These are phyloP conservation scores for Mallotus nudiflorus DNA, from an alignment of 345 rosid genomes.

Conservation along the genomic window DNA sequence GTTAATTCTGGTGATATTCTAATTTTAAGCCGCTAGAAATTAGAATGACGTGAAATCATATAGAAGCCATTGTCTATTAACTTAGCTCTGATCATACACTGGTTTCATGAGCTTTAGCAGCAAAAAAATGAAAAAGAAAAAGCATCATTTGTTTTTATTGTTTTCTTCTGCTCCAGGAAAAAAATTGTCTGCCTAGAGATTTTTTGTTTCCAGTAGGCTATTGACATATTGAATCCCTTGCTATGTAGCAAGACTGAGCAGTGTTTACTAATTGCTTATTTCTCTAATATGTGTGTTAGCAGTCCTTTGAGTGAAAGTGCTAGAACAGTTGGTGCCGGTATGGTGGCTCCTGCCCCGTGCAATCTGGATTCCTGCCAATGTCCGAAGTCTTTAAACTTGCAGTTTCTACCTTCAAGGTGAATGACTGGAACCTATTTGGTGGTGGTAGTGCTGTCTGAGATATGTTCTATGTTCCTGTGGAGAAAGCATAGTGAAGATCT, in stretches of 20 bases:
- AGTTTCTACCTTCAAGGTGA: constrained; percentile 64
- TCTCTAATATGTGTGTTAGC: constrained; percentile 23
- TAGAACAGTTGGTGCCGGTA: constrained; percentile 65
- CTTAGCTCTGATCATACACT: too few relatives aligned
- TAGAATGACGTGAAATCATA: too few relatives aligned
- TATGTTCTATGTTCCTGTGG: neutral
- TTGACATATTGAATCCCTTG: too few relatives aligned
- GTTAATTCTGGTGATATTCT: too few relatives aligned
- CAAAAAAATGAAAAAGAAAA: too few relatives aligned
- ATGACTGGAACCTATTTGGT: constrained; percentile 74
- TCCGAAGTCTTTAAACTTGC: constrained; percentile 65
- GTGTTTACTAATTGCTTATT: neutral
- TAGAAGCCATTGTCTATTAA: too few relatives aligned
- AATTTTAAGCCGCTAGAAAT: too few relatives aligned
- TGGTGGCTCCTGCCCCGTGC: constrained; percentile 58
- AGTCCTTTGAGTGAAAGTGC: constrained; percentile 86
- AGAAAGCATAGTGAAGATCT: neutral
- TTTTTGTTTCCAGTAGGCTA: neutral
- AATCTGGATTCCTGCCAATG: constrained; percentile 62
- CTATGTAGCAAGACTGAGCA: too few relatives aligned
- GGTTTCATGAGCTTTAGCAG: too few relatives aligned
- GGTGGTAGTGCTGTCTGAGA: neutral
- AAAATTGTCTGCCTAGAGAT: too few relatives aligned
- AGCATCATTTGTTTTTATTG: too few relatives aligned
- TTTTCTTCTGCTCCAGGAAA: too few relatives aligned